Conservation (phyloP, 495 filamentous ascomycete genomes). For the Geopyxis carbonaria region DNA sequence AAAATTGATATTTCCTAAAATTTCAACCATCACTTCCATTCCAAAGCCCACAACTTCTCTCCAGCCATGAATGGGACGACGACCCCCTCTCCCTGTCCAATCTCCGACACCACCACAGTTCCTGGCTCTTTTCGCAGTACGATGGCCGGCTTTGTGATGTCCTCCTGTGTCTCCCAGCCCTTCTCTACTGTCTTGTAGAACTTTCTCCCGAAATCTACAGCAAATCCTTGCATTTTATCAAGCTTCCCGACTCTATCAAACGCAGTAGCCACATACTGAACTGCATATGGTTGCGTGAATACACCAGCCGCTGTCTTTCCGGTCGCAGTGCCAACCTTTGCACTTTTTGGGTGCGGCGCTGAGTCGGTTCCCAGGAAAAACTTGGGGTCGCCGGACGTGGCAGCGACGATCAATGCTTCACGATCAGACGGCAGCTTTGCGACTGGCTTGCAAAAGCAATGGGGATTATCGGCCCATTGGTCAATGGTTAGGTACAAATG, state of each 20-base stretch:
- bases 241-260: constrained; percentile 33
- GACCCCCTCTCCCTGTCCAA: constrained; percentile 33
- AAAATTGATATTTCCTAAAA: no score
- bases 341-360: constrained; percentile 57
- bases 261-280: constrained; percentile 30
- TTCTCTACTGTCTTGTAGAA: constrained; percentile 46
- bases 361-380: constrained; percentile 68
- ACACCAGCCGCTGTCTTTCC: constrained; percentile 60
- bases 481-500: constrained; percentile 66
- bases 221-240: constrained; percentile 54
- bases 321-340: constrained; percentile 49
- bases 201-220: constrained; percentile 50
- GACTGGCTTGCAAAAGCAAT: constrained; percentile 77
- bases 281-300: constrained; percentile 80
- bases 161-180: constrained; percentile 26
- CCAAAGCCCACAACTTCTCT: constrained; percentile 51
- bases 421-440: constrained; percentile 60
- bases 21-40: no score
- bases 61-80: constrained; percentile 56
- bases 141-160: constrained; percentile 37
- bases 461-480: constrained; percentile 55
- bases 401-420: constrained; percentile 53
- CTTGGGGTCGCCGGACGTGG: constrained; percentile 48
- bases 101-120: constrained; percentile 21
- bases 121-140: constrained; percentile 42